These are phyloP conservation scores for Zymoseptoria pseudotritici DNA, from an alignment of 2,329 filamentous ascomycete genomes.

Conservation along the genomic window DNA sequence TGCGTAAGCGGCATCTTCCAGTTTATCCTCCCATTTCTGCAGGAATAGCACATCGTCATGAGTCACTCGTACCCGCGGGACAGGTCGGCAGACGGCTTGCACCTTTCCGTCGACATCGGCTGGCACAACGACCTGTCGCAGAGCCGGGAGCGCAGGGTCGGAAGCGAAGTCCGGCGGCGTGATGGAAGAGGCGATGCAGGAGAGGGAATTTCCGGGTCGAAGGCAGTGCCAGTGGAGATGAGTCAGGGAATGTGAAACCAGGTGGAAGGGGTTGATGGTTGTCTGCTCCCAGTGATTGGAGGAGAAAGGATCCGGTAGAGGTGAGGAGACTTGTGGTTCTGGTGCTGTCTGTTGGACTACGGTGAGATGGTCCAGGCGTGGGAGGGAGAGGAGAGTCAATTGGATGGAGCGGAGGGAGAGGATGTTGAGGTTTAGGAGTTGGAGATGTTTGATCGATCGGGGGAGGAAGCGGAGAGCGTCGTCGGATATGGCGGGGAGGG, in stretches of 20 bases:
- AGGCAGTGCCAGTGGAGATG: constrained; percentile 57
- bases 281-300: constrained; percentile 27
- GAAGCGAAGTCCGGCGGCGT: constrained; percentile 47
- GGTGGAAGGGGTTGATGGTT: constrained; percentile 19
- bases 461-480: constrained; percentile 45
- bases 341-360: constrained; percentile 47
- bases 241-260: constrained; percentile 43
- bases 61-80: constrained; percentile 47
- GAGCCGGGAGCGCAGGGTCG: constrained; percentile 36
- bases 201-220: constrained; percentile 48
- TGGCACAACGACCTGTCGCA: constrained; percentile 55
- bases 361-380: constrained; percentile 42
- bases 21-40: constrained; percentile 1
- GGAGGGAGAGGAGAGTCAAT: constrained; percentile 43
- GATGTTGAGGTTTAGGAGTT: constrained; percentile 49
- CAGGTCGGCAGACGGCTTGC: constrained; percentile 60
- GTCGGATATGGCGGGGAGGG: constrained; percentile 49
- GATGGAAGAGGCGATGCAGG: constrained; percentile 59
- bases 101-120: constrained; percentile 63
- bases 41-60: constrained; percentile 32
- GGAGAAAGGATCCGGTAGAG: neutral
- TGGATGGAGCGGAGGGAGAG: constrained; percentile 45
- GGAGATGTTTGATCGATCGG: constrained; percentile 40
- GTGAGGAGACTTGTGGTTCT: constrained; percentile 29
- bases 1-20: neutral